These are phyloP conservation scores for Cupressus sempervirens DNA, from an alignment of 75 land plant genomes.

Conservation along the genomic window DNA sequence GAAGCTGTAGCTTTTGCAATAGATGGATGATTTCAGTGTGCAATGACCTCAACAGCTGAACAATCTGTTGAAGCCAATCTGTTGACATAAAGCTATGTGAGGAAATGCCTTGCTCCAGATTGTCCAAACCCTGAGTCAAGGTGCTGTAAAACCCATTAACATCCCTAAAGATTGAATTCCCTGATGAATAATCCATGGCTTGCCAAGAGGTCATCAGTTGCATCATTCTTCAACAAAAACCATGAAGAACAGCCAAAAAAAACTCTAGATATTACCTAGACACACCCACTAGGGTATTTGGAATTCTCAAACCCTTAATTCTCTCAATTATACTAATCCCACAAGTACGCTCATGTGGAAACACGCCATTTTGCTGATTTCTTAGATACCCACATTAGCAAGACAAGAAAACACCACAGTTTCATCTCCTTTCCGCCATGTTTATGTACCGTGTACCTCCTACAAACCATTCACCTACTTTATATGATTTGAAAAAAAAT, in stretches of 20 bases:
- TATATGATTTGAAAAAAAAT: neutral
- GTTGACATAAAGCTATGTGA: slow-evolving; percentile 42
- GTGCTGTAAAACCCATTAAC: slow-evolving; percentile 58
- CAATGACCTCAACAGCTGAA: slow-evolving; percentile 42
- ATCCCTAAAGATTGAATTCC: slow-evolving; percentile 10
- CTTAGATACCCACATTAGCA: neutral
- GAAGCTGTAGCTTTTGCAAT: slow-evolving; percentile 52
- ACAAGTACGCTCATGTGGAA: neutral
- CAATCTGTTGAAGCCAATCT: slow-evolving; percentile 35
- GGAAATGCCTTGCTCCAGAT: slow-evolving; percentile 28
- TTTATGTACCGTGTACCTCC: neutral
- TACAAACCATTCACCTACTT: neutral
- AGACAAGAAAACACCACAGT: neutral
- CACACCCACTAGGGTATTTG: neutral
- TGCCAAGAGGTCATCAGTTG: slow-evolving; percentile 4
- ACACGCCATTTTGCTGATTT: neutral
- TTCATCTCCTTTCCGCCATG: neutral
- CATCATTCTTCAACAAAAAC: slow-evolving; percentile 7
- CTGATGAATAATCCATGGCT: slow-evolving; percentile 7
- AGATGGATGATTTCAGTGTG: slow-evolving; percentile 55
- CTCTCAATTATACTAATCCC: slow-evolving; percentile 6
- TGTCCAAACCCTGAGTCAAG: slow-evolving; percentile 40
- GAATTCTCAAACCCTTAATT: slow-evolving; percentile 4
- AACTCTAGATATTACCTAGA: neutral
- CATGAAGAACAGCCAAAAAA: neutral